Evolutionary conservation across 306 rosid species (phyloP).

Genomic region (Quercus suber): DNA sequence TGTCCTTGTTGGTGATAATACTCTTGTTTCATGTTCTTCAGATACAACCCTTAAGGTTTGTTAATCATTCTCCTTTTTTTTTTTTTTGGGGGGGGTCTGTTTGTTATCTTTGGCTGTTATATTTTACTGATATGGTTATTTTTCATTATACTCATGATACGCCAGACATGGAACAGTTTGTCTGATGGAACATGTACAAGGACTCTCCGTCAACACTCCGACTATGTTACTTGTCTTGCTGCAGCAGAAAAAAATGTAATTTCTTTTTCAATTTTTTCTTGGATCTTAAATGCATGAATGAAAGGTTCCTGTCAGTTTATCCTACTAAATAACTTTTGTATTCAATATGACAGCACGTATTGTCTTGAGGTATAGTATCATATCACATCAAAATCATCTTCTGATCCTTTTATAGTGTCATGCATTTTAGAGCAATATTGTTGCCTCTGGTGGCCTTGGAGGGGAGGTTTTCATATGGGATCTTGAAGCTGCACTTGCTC

Average conservation of each 20-base stretch:
- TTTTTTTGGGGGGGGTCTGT: not conserved
- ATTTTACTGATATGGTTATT: slow-evolving; percentile 11
- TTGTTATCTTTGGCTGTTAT: slow-evolving; percentile 9
- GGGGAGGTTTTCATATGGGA: slow-evolving; percentile 99
- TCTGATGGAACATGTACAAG: slow-evolving; percentile 69
- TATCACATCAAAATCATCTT: slow-evolving; percentile 45
- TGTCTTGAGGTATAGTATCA: slow-evolving; percentile 26
- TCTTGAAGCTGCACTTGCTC: slow-evolving; percentile 79
- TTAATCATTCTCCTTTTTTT: slow-evolving; percentile 13
- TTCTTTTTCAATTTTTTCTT: slow-evolving; percentile 37
- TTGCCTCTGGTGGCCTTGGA: slow-evolving; percentile 99
- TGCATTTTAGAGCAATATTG: slow-evolving; percentile 99
- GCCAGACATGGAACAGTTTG: slow-evolving; percentile 82
- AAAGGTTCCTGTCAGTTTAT: slow-evolving; percentile 19
- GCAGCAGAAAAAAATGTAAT: slow-evolving; percentile 91
- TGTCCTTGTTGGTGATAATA: slow-evolving; percentile 80
- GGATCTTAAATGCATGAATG: slow-evolving; percentile 25
- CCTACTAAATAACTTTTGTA: slow-evolving; percentile 4
- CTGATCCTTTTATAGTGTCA: slow-evolving; percentile 87
- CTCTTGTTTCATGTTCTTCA: slow-evolving; percentile 96
- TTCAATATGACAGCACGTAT: slow-evolving; percentile 24
- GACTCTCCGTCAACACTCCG: slow-evolving; percentile 91
- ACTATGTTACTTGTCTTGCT: slow-evolving; percentile 95
- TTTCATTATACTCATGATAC: not conserved
- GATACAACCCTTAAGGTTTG: slow-evolving; percentile 94